Conservation (phyloP, 176 grass and related monocot species). For the Coix lacrymajobi region DNA sequence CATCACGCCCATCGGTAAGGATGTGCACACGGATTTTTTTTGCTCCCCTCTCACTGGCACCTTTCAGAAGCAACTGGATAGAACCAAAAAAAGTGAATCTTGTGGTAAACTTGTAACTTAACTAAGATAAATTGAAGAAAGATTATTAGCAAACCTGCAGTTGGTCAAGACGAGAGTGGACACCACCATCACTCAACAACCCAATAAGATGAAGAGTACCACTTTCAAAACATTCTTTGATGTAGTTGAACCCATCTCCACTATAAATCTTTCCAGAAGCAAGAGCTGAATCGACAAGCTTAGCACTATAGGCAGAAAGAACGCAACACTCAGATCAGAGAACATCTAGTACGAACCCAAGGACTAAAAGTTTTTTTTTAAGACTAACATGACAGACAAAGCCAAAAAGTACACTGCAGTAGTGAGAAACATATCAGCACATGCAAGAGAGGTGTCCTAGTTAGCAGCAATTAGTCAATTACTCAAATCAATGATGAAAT, state of each 20-base stretch:
- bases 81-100: background rate
- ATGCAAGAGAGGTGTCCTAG: background rate
- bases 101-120: background rate
- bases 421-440: background rate
- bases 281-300: constrained; percentile 89
- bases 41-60: constrained; percentile 69
- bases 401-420: background rate
- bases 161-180: constrained; percentile 96
- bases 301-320: constrained; percentile 49
- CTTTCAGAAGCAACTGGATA: constrained; percentile 88
- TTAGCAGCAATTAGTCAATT: background rate
- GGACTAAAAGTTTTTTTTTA: background rate
- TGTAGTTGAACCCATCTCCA: constrained; percentile 89
- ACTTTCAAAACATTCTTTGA: constrained; percentile 77
- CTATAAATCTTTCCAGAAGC: constrained; percentile 84
- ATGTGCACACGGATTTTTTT: constrained; percentile 96
- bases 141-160: constrained; percentile 53
- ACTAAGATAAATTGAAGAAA: constrained; percentile 8
- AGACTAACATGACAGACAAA: background rate
- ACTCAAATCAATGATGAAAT: background rate
- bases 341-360: background rate
- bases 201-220: constrained; percentile 92
- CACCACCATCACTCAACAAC: constrained; percentile 94
- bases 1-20: constrained; percentile 96
- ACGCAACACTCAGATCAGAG: background rate